phyloP scores from a whole-genome alignment of 148 eudicot genomes.

The Dysphania ambrosioides region DNA sequence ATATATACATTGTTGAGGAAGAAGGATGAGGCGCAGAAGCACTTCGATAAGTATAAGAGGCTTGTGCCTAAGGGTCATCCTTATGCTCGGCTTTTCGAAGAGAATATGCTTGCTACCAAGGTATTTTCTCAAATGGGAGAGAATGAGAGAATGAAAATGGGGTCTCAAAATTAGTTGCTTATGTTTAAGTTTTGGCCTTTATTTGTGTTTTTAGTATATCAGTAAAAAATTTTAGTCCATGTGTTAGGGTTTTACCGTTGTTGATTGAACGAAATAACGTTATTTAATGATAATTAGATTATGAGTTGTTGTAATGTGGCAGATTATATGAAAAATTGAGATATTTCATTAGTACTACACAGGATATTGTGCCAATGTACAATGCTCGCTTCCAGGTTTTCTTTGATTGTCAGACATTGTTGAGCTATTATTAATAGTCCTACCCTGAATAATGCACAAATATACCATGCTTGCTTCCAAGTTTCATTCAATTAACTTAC shows the following conservation, averaged over 20 bases:
- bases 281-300: neutral
- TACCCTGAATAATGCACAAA: too few species aligned
- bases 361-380: too few species aligned
- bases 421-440: neutral
- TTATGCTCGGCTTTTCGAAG: constrained; percentile 66
- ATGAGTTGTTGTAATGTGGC: neutral
- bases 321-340: neutral
- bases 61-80: constrained; percentile 86
- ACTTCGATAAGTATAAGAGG: constrained; percentile 74
- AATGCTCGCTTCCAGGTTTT: neutral
- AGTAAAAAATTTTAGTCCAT: neutral
- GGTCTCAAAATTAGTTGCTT: constrained; percentile 2
- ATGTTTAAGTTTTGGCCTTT: neutral
- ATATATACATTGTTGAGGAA: constrained; percentile 77
- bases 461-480: neutral
- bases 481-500: neutral
- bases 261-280: neutral
- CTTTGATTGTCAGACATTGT: too few species aligned
- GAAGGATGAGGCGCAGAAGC: constrained; percentile 64
- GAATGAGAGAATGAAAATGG: constrained; percentile 43
- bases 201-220: neutral
- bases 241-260: neutral
- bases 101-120: constrained; percentile 73
- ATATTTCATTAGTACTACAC: too few species aligned
- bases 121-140: constrained; percentile 59